Conservation (phyloP, 2,329 filamentous ascomycete genomes). For the Sordariomycetes sp. region DNA sequence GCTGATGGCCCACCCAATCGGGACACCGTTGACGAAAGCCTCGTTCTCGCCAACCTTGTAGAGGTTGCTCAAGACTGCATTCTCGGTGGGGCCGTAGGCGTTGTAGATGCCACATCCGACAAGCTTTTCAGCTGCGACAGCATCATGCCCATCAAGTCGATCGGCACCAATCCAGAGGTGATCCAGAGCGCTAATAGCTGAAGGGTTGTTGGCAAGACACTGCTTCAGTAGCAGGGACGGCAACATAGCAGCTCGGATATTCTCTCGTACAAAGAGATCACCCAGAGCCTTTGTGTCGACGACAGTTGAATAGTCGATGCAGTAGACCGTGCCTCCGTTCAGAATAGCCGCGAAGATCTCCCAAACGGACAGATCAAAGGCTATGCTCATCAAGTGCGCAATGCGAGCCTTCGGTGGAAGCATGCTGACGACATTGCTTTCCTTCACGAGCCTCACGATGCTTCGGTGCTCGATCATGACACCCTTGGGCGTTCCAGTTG, state of each 20-base stretch:
- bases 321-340: slow-evolving; percentile 7
- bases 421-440: slow-evolving; percentile 1
- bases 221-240: slow-evolving; percentile 12
- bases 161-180: no score
- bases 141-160: no score
- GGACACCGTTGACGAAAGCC: slow-evolving; percentile 7
- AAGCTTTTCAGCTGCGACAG: no score
- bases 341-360: slow-evolving; percentile 8
- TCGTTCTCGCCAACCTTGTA: slow-evolving; percentile 6
- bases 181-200: no score
- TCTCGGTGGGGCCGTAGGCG: slow-evolving; percentile 11
- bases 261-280: slow-evolving; percentile 5
- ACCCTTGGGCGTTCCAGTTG: slow-evolving; percentile 39
- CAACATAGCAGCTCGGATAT: slow-evolving; percentile 6
- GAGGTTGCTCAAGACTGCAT: slow-evolving; percentile 8
- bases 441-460: slow-evolving; percentile 7
- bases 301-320: slow-evolving; percentile 5
- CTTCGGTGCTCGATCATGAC: slow-evolving; percentile 22
- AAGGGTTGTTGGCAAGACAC: slow-evolving; percentile 8
- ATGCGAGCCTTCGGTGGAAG: not conserved
- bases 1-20: slow-evolving; percentile 11
- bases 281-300: slow-evolving; percentile 4
- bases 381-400: slow-evolving; percentile 5
- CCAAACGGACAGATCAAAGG: slow-evolving; percentile 7
- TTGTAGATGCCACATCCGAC: no score